phyloP scores from a whole-genome alignment of 148 eudicot species.

The Arbutus unedo region DNA sequence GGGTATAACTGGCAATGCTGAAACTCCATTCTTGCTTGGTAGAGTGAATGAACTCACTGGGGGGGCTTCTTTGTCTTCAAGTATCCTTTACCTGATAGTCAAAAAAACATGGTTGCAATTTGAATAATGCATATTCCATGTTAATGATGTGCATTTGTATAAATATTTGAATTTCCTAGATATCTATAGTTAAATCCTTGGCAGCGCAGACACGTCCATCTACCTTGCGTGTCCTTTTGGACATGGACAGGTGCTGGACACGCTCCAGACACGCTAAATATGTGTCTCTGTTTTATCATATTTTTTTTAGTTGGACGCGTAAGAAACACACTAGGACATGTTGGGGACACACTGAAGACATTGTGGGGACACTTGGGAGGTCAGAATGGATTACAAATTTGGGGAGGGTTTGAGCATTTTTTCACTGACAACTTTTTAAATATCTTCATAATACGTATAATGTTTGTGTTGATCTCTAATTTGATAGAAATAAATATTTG shows the following conservation, averaged over 20 bases:
- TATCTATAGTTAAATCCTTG: not conserved
- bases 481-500: not conserved
- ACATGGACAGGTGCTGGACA: too few species aligned
- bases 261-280: too few species aligned
- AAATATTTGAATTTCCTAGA: not conserved
- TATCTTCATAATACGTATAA: not conserved
- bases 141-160: not conserved
- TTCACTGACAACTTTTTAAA: not conserved
- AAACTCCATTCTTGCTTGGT: constrained; percentile 91
- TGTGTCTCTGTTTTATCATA: not conserved
- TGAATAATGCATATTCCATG: too few species aligned
- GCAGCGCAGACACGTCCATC: not conserved
- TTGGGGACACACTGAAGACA: not conserved
- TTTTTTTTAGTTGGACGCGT: not conserved
- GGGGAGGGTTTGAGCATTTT: not conserved
- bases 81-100: constrained; percentile 58
- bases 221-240: not conserved
- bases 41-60: constrained; percentile 92
- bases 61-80: constrained; percentile 92
- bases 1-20: constrained; percentile 79
- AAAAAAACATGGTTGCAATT: not conserved
- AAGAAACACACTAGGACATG: not conserved
- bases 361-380: not conserved
- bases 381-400: not conserved
- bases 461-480: not conserved